Evolutionary conservation across 2,329 filamentous ascomycete species (phyloP).

Genomic region (Aspergillus melleus): DNA sequence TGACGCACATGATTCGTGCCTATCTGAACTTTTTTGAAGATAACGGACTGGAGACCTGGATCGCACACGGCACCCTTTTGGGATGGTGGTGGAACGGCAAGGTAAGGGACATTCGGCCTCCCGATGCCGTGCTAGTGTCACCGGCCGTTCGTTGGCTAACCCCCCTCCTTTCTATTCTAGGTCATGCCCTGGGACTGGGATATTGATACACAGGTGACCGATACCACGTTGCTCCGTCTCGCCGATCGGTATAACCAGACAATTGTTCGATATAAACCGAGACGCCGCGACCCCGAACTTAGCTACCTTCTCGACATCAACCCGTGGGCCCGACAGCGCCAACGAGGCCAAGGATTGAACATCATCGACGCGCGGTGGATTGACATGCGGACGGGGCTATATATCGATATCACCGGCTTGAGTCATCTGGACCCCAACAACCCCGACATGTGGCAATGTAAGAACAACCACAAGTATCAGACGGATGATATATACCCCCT

Average conservation of each 20-base stretch:
- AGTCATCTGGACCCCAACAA: conserved; percentile 63
- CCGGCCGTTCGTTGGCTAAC: neutral
- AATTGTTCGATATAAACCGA: conserved; percentile 47
- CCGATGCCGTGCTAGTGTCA: neutral
- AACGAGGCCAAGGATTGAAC: conserved; percentile 68
- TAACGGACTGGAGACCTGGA: conserved; percentile 75
- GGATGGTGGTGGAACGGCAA: conserved; percentile 86
- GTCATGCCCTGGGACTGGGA: conserved; percentile 85
- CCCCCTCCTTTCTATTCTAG: conserved; percentile 29
- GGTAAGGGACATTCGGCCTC: conserved; percentile 34
- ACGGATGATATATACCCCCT: conserved; percentile 74
- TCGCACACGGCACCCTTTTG: conserved; percentile 79
- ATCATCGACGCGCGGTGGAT: conserved; percentile 86
- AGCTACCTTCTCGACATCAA: conserved; percentile 76
- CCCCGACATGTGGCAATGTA: conserved; percentile 74
- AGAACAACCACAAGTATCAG: conserved; percentile 73
- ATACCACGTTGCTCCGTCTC: conserved; percentile 65
- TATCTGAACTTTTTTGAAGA: conserved; percentile 68
- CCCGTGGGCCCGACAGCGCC: conserved; percentile 63
- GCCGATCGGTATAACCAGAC: conserved; percentile 69
- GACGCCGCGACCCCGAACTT: conserved; percentile 46
- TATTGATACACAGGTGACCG: conserved; percentile 76
- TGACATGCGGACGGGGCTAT: conserved; percentile 72
- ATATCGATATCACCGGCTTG: conserved; percentile 79
- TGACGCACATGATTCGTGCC: conserved; percentile 69